A percentile compares a stretch with the other conserved stretches of the same genome.
These are phyloP conservation scores for Zychaea mexicana DNA, from an alignment of 371 early-diverging fungal genomes.

Conservation along the genomic window DNA sequence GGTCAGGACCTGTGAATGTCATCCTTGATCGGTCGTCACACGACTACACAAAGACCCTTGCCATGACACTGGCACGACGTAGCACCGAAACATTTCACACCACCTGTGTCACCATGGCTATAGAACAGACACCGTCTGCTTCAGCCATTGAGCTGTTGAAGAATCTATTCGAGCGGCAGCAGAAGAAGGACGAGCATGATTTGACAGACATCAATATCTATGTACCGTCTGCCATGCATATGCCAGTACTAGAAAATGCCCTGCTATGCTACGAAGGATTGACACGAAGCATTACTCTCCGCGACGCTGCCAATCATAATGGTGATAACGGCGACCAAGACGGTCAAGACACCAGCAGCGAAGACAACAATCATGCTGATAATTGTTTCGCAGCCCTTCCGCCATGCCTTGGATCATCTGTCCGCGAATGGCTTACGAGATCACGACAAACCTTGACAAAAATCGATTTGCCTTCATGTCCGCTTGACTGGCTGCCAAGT, in stretches of 20 bases:
- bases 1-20: conserved; percentile 16
- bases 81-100: background rate
- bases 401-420: background rate
- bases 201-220: conserved; percentile 3
- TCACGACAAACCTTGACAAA: conserved; percentile 1
- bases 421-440: conserved; percentile 2
- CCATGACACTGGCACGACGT: background rate
- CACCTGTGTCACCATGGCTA: background rate
- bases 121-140: background rate
- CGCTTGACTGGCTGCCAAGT: conserved; percentile 13
- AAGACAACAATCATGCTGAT: background rate
- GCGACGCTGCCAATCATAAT: background rate
- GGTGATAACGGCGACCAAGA: background rate
- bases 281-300: background rate
- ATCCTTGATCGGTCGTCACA: background rate
- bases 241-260: conserved; percentile 1
- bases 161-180: conserved; percentile 4
- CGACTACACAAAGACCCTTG: background rate
- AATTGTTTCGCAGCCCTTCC: no score
- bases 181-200: background rate
- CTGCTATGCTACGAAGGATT: background rate
- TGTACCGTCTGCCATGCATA: conserved; percentile 3
- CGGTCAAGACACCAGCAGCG: background rate
- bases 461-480: conserved; percentile 29
- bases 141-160: conserved; percentile 1